Percentiles rank a stretch among this genome's conserved stretches.
phyloP scores from a whole-genome alignment of 78 protist genomes.

The slime mould (Dictyostelium discoideum) region dicty_2.7 NC_007088.5:5863501-5864000 shows the following conservation, averaged over 20 bases:
- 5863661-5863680: constrained; percentile 71
- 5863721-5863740: constrained; percentile 46
- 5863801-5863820: too few relatives aligned
- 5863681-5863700: constrained; percentile 1
- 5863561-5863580: constrained; percentile 55
- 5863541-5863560: background rate
- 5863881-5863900: too few relatives aligned
- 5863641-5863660: constrained; percentile 72
- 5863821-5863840: background rate
- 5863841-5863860: too few relatives aligned
- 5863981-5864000: constrained; percentile 24
- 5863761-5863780: constrained; percentile 73
- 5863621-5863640: constrained; percentile 62
- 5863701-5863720: constrained; percentile 22
- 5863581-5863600: constrained; percentile 32
- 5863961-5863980: constrained; percentile 22
- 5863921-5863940: constrained; percentile 36
- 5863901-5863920: too few relatives aligned
- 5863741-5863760: constrained; percentile 54
- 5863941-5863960: constrained; percentile 12
- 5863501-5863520: background rate
- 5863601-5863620: background rate
- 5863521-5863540: background rate
- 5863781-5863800: background rate
- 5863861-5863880: too few relatives aligned